phyloP scores from a whole-genome alignment of 148 eudicot genomes.

The Salicornia ramosissima region DNA sequence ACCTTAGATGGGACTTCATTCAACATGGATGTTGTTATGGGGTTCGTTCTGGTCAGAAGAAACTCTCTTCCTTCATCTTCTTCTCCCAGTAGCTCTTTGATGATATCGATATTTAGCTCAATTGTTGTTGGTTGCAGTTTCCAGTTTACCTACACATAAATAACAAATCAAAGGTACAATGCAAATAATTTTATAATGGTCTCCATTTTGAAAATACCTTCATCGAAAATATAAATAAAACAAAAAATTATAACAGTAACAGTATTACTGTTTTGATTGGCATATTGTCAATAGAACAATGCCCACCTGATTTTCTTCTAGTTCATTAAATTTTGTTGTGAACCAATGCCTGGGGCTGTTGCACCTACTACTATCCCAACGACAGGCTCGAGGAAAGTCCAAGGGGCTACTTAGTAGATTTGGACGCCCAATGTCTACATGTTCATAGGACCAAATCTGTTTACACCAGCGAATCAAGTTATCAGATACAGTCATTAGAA shows the following conservation, averaged over 20 bases:
- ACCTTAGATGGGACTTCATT: constrained; percentile 24
- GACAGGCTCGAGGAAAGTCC: constrained; percentile 55
- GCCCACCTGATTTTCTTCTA: constrained; percentile 51
- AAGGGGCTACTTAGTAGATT: constrained; percentile 20
- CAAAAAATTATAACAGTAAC: neutral
- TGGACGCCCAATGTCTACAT: constrained; percentile 60
- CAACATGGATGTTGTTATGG: neutral
- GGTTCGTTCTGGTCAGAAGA: constrained; percentile 3
- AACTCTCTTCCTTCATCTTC: constrained; percentile 16
- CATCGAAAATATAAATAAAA: neutral
- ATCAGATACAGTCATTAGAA: neutral
- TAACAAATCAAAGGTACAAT: neutral
- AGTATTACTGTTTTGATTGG: neutral
- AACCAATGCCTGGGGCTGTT: constrained; percentile 34
- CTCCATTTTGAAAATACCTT: too few relatives aligned
- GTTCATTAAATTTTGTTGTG: constrained; percentile 36
- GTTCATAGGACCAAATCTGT: constrained; percentile 79
- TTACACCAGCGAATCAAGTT: neutral
- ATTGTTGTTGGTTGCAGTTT: constrained; percentile 36
- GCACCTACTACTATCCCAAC: constrained; percentile 50
- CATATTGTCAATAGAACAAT: neutral
- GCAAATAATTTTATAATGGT: neutral
- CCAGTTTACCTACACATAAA: constrained; percentile 47
- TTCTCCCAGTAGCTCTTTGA: constrained; percentile 36
- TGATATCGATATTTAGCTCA: constrained; percentile 38